Base-by-base conservation (phyloP, 1,284 basidiomycete species). In the Cutaneotrichosporon arboriforme region DNA sequence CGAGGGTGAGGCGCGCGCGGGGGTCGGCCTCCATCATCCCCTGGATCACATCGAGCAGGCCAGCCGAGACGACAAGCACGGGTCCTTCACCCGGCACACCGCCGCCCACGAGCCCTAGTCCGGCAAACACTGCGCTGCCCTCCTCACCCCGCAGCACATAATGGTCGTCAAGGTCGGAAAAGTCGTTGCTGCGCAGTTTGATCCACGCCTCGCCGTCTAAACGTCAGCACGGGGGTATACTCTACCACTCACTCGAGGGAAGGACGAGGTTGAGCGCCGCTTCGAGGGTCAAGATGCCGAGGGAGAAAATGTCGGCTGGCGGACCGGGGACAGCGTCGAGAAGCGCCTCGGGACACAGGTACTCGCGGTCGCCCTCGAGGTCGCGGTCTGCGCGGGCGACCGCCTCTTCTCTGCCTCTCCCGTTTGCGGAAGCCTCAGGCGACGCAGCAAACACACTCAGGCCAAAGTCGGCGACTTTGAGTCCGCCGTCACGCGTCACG, bases 391-490 rank as follows among this genome's bases (percentile, higher is more conserved):
- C 69, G 57, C 0, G 70, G 61, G 37, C 57, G 58, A 1, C 67
- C 63, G 20, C 33, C 43, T 9, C 33, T 40, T 20, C 10, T 20
- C 38, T 9, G n/a, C 38, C 17, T 20, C 20, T 4, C 17, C 12
- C 17, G 12, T 8, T 40, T 20, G 8, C 31, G n/a, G 8, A 10
- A 4, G 8, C 42, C 26, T 18, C 22, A 9, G 42, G 26, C 17
- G 15, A 17, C 3, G 17, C 18, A 18, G 33, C 43, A 31, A 69
- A 91, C 87, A 55, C 37, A 39, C 59, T 60, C 84, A 97, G 89
- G 9, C 94, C 96, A 79, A 97, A 97, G 74, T 98, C 96, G 12
- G 91, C 91, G 65, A 98, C 90, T 77, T 91, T 92, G 76, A 98
- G 86, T 20, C 87, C 83, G 1, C 94, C 96, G 49, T 86, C 82